Evolutionary conservation across 768 basidiomycete species (phyloP).

Genomic region (Auricularia heimuer): DNA sequence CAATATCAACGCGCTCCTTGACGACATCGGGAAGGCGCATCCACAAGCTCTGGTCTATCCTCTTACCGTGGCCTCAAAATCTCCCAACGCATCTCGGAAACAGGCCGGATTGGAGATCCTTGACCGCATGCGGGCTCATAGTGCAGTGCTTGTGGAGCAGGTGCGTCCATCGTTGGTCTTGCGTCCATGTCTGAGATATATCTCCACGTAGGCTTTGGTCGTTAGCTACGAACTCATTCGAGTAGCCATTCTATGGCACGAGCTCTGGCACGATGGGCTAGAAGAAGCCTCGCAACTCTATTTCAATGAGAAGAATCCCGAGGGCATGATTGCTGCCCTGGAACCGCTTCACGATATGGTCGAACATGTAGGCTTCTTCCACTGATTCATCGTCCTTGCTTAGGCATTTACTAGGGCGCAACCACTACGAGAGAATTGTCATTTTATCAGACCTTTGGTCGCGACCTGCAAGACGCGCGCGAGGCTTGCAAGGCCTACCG

Average conservation of each 20-base stretch:
- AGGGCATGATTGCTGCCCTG: constrained; percentile 37
- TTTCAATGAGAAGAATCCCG: constrained; percentile 38
- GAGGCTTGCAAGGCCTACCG: constrained; percentile 33
- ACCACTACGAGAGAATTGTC: constrained; percentile 38
- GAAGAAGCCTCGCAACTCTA: constrained; percentile 40
- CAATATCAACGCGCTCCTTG: constrained; percentile 5
- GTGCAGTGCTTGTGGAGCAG: constrained; percentile 4
- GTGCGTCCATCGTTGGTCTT: neutral
- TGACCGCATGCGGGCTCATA: constrained; percentile 5
- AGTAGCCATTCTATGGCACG: constrained; percentile 42
- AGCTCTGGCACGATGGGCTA: constrained; percentile 40
- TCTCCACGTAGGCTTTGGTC: constrained; percentile 23
- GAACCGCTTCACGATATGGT: constrained; percentile 39
- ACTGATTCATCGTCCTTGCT: neutral
- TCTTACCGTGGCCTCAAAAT: constrained; percentile 6
- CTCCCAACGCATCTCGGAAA: neutral
- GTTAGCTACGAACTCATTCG: constrained; percentile 40
- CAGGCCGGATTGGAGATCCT: constrained; percentile 1
- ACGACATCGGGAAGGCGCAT: constrained; percentile 3
- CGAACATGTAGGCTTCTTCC: constrained; percentile 19
- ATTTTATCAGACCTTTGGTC: constrained; percentile 35
- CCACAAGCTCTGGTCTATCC: constrained; percentile 7
- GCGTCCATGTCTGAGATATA: neutral
- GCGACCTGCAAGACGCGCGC: constrained; percentile 33
- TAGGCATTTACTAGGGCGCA: constrained; percentile 23